Conservation (phyloP, 2,329 filamentous ascomycete genomes). For the Sclerotinia subarctica region DNA sequence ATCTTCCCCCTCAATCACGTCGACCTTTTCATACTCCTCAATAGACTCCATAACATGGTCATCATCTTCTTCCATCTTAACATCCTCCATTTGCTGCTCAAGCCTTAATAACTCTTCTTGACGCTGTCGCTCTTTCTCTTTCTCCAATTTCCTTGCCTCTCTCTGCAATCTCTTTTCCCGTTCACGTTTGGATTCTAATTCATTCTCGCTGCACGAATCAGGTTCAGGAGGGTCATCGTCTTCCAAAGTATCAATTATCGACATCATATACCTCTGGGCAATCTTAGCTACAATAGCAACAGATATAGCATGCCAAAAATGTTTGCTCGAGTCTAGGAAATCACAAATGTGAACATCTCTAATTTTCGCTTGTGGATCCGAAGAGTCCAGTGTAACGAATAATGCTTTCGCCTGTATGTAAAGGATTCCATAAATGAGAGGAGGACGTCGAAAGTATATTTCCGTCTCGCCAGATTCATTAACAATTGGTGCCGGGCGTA, state of each 20-base stretch:
- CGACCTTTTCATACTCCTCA: constrained; percentile 8
- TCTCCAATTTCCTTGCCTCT: constrained; percentile 8
- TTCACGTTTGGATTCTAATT: constrained; percentile 9
- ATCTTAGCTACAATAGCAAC: constrained; percentile 36
- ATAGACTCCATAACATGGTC: constrained; percentile 13
- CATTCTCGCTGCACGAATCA: constrained; percentile 29
- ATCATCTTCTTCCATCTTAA: constrained; percentile 10
- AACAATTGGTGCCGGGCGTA: constrained; percentile 21
- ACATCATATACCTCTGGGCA: constrained; percentile 37
- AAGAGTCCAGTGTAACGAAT: constrained; percentile 37
- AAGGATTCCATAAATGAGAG: constrained; percentile 39
- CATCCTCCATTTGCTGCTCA: constrained; percentile 5
- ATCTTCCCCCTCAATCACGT: constrained; percentile 5
- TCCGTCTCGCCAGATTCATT: constrained; percentile 30
- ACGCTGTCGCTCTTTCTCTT: constrained; percentile 6
- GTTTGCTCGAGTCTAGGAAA: constrained; percentile 33
- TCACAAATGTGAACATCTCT: constrained; percentile 36
- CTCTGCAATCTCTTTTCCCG: constrained; percentile 8
- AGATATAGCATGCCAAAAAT: constrained; percentile 40
- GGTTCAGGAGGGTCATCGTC: constrained; percentile 26
- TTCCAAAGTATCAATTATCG: constrained; percentile 35
- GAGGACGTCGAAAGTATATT: constrained; percentile 31
- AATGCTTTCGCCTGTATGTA: constrained; percentile 33
- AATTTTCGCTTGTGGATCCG: constrained; percentile 30
- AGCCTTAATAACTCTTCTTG: constrained; percentile 3